Conservation (phyloP, 225 moss, liverwort and hornwort species). For the Marchantia polymorpha region DNA sequence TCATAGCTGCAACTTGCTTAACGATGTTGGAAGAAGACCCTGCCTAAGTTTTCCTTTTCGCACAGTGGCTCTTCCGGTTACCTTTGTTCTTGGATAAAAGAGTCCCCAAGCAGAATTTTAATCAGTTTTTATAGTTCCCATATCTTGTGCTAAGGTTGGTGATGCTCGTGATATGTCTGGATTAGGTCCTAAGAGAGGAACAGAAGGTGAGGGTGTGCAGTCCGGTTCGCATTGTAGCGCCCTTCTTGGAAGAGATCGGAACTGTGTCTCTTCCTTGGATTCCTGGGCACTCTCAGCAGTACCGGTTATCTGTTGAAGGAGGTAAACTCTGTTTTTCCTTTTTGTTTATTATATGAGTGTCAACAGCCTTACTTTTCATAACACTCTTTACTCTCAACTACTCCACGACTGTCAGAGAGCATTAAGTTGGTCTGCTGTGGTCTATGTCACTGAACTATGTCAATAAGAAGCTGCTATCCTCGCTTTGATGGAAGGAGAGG, state of each 20-base stretch:
- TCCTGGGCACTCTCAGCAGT: conserved; percentile 72
- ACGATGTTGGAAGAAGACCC: too few species aligned
- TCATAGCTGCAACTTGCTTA: neutral
- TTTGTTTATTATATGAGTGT: neutral
- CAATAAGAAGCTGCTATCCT: neutral
- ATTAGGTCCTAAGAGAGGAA: conserved; percentile 69
- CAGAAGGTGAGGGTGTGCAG: conserved; percentile 69
- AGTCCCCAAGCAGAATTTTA: neutral
- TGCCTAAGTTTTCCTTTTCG: neutral
- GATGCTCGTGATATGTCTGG: conserved; percentile 7
- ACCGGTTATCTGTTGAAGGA: conserved; percentile 73
- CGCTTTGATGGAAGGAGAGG: too few species aligned
- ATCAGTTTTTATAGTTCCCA: neutral
- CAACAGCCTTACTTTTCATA: neutral
- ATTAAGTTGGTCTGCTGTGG: neutral
- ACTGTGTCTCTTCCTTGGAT: conserved; percentile 77
- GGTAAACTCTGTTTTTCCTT: conserved; percentile 34
- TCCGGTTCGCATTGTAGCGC: conserved; percentile 48
- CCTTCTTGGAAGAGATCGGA: conserved; percentile 34
- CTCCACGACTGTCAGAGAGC: too few species aligned
- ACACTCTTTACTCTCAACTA: neutral
- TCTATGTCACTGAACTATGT: neutral
- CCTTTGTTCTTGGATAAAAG: neutral
- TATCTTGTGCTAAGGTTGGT: neutral
- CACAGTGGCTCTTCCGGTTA: neutral